Percentiles rank a stretch among this genome's conserved stretches.
Evolutionary conservation across 2,329 filamentous ascomycete genomes (phyloP).

Genomic region (Diaporthe caulivora): DNA sequence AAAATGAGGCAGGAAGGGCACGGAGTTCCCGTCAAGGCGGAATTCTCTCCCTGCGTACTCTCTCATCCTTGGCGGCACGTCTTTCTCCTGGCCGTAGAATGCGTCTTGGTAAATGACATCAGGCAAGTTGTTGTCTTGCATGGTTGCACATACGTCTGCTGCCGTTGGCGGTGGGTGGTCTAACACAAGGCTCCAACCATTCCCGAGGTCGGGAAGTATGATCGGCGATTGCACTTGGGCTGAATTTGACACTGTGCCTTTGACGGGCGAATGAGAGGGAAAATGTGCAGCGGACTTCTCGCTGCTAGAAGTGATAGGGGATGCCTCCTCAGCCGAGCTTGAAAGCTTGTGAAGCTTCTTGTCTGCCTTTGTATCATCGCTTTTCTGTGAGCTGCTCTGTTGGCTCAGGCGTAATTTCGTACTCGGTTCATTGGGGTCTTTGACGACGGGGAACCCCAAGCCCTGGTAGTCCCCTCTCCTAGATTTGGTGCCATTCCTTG

Average conservation of each 20-base stretch:
- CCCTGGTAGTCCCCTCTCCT: constrained; percentile 56
- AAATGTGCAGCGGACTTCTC: background rate
- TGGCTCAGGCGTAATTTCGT: constrained; percentile 77
- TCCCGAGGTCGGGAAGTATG: background rate
- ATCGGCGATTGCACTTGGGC: background rate
- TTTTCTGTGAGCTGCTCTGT: constrained; percentile 66
- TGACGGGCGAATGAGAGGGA: background rate
- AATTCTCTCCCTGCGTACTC: constrained; percentile 94
- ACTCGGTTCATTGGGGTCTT: constrained; percentile 76
- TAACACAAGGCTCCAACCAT: constrained; percentile 47
- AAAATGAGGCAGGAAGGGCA: constrained; percentile 86
- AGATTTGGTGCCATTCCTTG: constrained; percentile 48
- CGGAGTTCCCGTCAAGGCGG: constrained; percentile 77
- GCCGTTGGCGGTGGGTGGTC: constrained; percentile 49
- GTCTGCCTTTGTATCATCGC: constrained; percentile 53
- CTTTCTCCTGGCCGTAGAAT: constrained; percentile 85
- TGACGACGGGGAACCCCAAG: constrained; percentile 80
- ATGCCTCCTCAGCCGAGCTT: constrained; percentile 32
- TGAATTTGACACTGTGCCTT: background rate
- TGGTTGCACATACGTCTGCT: constrained; percentile 64
- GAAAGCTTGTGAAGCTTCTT: constrained; percentile 49
- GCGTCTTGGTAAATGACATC: constrained; percentile 85
- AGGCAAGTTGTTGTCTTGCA: constrained; percentile 70
- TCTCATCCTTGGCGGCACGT: constrained; percentile 80
- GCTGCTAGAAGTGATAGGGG: constrained; percentile 2